Evolutionary conservation across 257 asterid genomes (phyloP), one percentile per base, ranked within the genome.

Genomic region (Jaltomata sinuosa): DNA sequence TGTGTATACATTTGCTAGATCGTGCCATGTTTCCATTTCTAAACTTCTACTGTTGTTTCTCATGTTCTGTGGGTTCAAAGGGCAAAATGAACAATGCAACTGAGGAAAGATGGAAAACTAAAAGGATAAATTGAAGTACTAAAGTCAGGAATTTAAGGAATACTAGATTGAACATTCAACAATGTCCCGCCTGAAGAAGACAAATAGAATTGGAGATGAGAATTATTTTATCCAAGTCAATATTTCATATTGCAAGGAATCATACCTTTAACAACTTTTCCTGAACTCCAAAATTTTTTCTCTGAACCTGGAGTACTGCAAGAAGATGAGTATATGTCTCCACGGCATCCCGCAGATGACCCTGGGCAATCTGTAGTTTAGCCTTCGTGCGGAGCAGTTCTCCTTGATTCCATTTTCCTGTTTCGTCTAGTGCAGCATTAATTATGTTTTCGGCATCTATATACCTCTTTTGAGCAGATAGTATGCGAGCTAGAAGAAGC

Each of bases 1-100:
- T 52, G 95, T 91, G 85, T 94, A 94, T 57, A 93, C 90, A 32
- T 93, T 91, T 9, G 99, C 97, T 16, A 96, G 91, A 88, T 94
- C 99, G 38, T 94, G 98, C 99, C 99, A 96, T 71, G 94, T 92
- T 91, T 94, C 97, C 93, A 92, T 87, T 91, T 96, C 99, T 84
- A 94, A 84, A 79, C 85, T 92, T 68, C 87, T 84, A 45, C 64
- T 82, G 52, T 27, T 69, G 64, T 84, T 89, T 85, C 88, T 87
- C 90, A 80, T 87, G 84, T 89, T 89, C 97, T 92, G 96, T 42
- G 76, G 83, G 86, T 53, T 55, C 19, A 77, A 77, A 50, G 82
- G 45, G 11, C 0, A 49, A 27, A 49, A 77, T 15, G 45, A 50
- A 49, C 79, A 53, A 65, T 22, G 1, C 72, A 11, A 77, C 45